These are phyloP conservation scores for Daldinia sp. DNA, from an alignment of 2,329 filamentous ascomycete genomes.

Conservation along the genomic window DNA sequence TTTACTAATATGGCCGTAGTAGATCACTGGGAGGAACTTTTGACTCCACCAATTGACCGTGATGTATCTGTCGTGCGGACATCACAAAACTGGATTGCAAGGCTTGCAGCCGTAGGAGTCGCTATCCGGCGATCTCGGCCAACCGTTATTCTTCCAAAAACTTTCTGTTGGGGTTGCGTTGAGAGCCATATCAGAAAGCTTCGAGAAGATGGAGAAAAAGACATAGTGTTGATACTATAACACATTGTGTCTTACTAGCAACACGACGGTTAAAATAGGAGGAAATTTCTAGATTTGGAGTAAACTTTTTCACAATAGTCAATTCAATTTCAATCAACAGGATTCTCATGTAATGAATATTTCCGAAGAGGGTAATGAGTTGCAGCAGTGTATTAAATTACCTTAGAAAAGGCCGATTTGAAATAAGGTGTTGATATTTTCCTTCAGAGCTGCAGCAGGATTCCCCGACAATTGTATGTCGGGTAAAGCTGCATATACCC, in stretches of 20 bases:
- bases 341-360: neutral
- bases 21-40: neutral
- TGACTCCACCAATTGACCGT: neutral
- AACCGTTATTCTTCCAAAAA: neutral
- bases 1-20: neutral
- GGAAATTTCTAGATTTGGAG: neutral
- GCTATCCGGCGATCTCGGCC: neutral
- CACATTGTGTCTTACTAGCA: too few species aligned
- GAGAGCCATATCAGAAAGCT: too few species aligned
- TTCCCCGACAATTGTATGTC: neutral
- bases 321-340: too few species aligned
- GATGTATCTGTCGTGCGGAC: neutral
- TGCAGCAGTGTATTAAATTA: neutral
- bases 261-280: too few species aligned
- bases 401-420: neutral
- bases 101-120: neutral
- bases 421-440: neutral
- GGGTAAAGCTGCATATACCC: conserved; percentile 10
- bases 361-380: neutral
- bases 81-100: neutral
- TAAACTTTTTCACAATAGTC: neutral
- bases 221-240: too few species aligned
- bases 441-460: neutral
- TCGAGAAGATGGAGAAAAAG: too few species aligned
- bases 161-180: too few species aligned